These are phyloP conservation scores for Saccharomycopsis fermentans DNA, from an alignment of 805 yeast genomes.

Conservation along the genomic window DNA sequence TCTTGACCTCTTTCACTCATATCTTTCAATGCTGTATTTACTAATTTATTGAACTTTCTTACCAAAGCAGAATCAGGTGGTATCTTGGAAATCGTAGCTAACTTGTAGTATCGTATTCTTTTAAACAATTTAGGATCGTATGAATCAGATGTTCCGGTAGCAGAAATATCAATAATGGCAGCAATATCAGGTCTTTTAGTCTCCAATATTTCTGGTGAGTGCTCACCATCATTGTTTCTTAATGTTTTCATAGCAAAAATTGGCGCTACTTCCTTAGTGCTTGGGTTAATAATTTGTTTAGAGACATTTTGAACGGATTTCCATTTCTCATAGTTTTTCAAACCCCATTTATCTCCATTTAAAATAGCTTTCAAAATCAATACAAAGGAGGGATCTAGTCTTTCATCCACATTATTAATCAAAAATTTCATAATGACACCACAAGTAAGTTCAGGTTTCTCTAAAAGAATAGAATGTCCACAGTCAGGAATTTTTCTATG, in stretches of 20 bases:
- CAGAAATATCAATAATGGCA: constrained; percentile 61
- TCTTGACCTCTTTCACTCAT: constrained; percentile 13
- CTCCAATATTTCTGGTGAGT: constrained; percentile 51
- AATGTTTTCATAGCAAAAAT: constrained; percentile 68
- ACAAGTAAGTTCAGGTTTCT: constrained; percentile 53
- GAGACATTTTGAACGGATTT: constrained; percentile 43
- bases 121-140: constrained; percentile 51
- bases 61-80: constrained; percentile 59
- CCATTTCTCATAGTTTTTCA: constrained; percentile 72
- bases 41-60: constrained; percentile 41
- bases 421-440: constrained; percentile 53
- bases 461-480: constrained; percentile 57
- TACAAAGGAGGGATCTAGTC: constrained; percentile 64
- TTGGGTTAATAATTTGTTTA: constrained; percentile 28
- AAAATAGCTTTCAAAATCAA: constrained; percentile 50
- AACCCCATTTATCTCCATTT: constrained; percentile 68
- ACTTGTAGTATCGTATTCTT: constrained; percentile 51
- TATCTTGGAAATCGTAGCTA: constrained; percentile 69
- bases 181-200: constrained; percentile 37
- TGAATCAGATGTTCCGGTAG: constrained; percentile 46
- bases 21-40: constrained; percentile 35
- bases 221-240: constrained; percentile 49
- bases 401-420: constrained; percentile 37
- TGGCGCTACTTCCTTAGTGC: constrained; percentile 30
- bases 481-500: constrained; percentile 31